Evolutionary conservation across 2,329 filamentous ascomycete genomes (phyloP).

Genomic region (Hypoxylon sp.): DNA sequence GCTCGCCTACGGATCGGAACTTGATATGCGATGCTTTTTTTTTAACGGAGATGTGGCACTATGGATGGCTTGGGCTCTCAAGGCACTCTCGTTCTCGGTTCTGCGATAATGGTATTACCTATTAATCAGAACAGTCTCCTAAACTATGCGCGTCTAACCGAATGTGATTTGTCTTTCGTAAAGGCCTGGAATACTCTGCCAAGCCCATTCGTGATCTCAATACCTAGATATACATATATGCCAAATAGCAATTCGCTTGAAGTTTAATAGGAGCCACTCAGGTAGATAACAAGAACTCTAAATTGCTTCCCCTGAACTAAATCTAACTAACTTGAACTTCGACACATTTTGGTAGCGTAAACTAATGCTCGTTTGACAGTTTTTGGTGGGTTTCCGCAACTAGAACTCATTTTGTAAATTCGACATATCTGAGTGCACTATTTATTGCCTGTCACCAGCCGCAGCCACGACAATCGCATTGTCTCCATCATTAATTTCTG

Average conservation of each 20-base stretch:
- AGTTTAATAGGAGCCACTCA: too few relatives aligned
- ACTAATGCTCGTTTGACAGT: background rate
- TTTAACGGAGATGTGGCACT: slow-evolving; percentile 39
- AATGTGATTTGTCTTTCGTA: slow-evolving; percentile 8
- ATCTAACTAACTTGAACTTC: background rate
- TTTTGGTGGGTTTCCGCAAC: slow-evolving; percentile 16
- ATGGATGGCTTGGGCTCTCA: slow-evolving; percentile 45
- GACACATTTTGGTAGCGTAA: background rate
- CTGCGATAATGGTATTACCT: slow-evolving; percentile 47
- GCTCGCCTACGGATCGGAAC: slow-evolving; percentile 30
- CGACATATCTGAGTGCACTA: background rate
- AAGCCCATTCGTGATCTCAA: background rate
- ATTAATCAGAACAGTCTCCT: slow-evolving; percentile 46
- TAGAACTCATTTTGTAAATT: background rate
- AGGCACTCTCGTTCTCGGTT: slow-evolving; percentile 50
- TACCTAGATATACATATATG: too few relatives aligned
- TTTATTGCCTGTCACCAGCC: background rate
- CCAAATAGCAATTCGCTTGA: too few relatives aligned
- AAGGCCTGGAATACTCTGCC: background rate
- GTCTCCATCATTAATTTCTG: background rate
- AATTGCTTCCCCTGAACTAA: background rate
- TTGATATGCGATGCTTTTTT: slow-evolving; percentile 42
- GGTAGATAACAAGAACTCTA: background rate
- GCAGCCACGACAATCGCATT: slow-evolving; percentile 2
- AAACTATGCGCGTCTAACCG: slow-evolving; percentile 7